These are phyloP conservation scores for Phyllostachys edulis DNA, from an alignment of 176 grass and related monocot species.

Conservation along the genomic window DNA sequence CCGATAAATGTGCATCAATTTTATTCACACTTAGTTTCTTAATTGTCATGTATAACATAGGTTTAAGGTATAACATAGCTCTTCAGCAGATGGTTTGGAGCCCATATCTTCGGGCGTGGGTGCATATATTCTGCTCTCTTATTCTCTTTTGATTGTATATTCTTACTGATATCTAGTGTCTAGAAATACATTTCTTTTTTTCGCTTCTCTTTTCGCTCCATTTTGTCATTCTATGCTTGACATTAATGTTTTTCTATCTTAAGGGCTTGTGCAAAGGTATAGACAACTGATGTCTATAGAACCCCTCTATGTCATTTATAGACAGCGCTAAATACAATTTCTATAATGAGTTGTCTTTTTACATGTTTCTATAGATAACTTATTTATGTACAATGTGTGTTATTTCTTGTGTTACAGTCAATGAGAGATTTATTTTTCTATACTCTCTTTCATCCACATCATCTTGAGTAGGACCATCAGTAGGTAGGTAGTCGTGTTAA, in stretches of 20 bases:
- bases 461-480: not conserved
- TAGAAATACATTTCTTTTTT: conserved; percentile 11
- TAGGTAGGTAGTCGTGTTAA: too few species aligned
- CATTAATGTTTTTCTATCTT: not conserved
- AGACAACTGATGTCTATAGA: too few species aligned
- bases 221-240: not conserved
- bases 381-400: too few species aligned
- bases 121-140: not conserved
- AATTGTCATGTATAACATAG: conserved; percentile 31
- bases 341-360: too few species aligned
- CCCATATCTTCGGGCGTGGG: not conserved
- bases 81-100: conserved; percentile 22
- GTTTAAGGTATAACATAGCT: conserved; percentile 18
- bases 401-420: too few species aligned
- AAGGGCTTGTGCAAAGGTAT: too few species aligned
- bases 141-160: conserved; percentile 28
- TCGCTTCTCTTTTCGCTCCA: not conserved
- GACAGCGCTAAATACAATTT: too few species aligned
- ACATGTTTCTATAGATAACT: too few species aligned
- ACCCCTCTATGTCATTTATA: too few species aligned
- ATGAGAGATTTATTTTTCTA: too few species aligned
- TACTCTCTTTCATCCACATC: too few species aligned
- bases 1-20: conserved; percentile 3
- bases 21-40: conserved; percentile 24
- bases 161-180: conserved; percentile 24